Evolutionary conservation across 2,329 filamentous ascomycete genomes (phyloP).

Genomic region (Byssochlamys sp.): DNA sequence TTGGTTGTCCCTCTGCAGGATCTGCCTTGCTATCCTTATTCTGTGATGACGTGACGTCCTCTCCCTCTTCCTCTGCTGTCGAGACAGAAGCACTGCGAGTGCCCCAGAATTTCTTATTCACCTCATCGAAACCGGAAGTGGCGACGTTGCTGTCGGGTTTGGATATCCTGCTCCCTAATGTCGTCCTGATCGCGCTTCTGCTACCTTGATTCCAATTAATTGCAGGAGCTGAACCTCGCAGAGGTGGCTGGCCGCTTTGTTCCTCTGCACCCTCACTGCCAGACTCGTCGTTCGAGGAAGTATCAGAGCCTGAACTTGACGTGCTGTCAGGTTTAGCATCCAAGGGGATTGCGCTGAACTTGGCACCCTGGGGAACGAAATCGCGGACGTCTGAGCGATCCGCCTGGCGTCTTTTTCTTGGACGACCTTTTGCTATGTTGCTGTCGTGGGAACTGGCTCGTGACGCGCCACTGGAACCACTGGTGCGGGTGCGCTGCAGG

Average conservation of each 20-base stretch:
- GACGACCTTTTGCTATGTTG: conserved; percentile 18
- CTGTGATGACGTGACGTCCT: conserved; percentile 4
- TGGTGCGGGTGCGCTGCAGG: conserved; percentile 23
- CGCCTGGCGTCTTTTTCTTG: conserved; percentile 15
- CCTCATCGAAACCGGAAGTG: conserved; percentile 21
- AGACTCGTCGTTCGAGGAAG: conserved; percentile 9
- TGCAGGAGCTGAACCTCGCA: conserved; percentile 17
- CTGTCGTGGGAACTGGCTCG: conserved; percentile 15
- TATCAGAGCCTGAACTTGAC: conserved; percentile 22
- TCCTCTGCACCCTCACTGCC: conserved; percentile 7
- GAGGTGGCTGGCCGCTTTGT: conserved; percentile 11
- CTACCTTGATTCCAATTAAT: conserved; percentile 39
- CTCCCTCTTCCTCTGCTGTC: conserved; percentile 5
- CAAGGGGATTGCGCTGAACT: conserved; percentile 25
- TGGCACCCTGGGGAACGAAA: conserved; percentile 28
- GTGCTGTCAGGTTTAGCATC: conserved; percentile 23
- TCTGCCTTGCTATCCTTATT: background rate
- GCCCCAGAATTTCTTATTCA: conserved; percentile 31
- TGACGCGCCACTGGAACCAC: conserved; percentile 14
- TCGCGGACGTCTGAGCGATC: conserved; percentile 20
- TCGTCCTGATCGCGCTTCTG: conserved; percentile 34
- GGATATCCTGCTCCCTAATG: conserved; percentile 23
- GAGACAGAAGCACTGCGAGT: conserved; percentile 26
- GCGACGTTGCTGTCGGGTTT: conserved; percentile 9
- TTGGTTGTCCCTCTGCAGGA: background rate